Evolutionary conservation across 1,284 basidiomycete genomes (phyloP), one percentile per base, ranked within the genome.

Genomic region (Irpex rosettiformis): DNA sequence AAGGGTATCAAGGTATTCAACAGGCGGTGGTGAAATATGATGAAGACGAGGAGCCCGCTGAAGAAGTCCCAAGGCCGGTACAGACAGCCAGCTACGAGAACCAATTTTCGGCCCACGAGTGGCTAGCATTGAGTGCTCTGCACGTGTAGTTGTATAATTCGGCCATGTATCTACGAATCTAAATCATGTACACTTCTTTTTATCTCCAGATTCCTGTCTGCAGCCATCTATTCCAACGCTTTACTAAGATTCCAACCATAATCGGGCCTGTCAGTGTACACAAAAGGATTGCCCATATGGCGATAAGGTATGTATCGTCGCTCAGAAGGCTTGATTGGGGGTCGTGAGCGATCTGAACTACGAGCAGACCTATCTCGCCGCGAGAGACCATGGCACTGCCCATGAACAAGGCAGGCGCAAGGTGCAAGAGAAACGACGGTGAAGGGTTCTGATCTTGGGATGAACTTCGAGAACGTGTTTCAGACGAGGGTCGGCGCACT

Each of bases 351-450:
- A 71, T 61, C 18, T 70, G 63, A 4, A 73, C 72, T 61, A 71
- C 76, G 55, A 79, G 67, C 21, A 81, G 72, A 0, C 80, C 81
- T 33, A 83, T 82, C 65, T 83, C 81, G 3, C 82, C 82, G 3
- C 82, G 72, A 1, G 80, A 77, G 48, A 82, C 75, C 70, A 83
- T 79, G 0, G 79, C 77, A 6, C 74, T 59, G 3, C 80, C 67
- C 24, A 70, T 67, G 63, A 4, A 54, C 62, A 6, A 65, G 67
- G 58, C 13, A 53, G 55, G 29, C 16, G 53, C 16, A 37, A 56
- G 18, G 8, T 29, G 25, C 10, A 18, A 25, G 48, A 16, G 43
- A 18, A 51, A 28, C 28, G 25, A 27, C 18, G 48, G 25, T 25
- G 48, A 29, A 51, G 24, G 11, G 27, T 21, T 11, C 13, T 11